Evolutionary conservation across 768 basidiomycete genomes (phyloP), one percentile per base, ranked within the genome.

Genomic region (Xerocomus potaroensis): DNA sequence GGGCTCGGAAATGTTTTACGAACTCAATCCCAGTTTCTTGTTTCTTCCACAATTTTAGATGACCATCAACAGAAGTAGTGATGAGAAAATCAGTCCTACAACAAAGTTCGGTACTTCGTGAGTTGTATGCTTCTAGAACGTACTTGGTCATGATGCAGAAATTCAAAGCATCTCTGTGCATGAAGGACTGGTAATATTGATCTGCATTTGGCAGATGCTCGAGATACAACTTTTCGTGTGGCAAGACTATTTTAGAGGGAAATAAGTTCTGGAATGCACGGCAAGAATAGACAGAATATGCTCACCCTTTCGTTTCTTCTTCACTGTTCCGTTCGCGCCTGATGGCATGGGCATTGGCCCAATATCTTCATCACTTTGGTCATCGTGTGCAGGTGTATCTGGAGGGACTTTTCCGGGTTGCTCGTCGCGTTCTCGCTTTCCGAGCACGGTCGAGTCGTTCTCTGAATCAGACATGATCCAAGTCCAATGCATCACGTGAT

Each of bases 31-130:
- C 95, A 6, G 74, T 65, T 18, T 93, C 88, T 70, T 96, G 93
- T 68, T 99, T 99, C 74, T 96, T 98, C 96, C 96, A 99, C n/a
- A 99, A 69, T 65, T 99, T 99, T 53, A 98, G 67, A 66, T 93
- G 87, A 2, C 96, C 96, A 62, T 98, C 96, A 9, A 92, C 68
- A 3, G 95, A 97, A 1, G 95, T 93, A 7, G 96, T 99, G 40
- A 99, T 76, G 34, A 98, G 61, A 60, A 97, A 99, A 47, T 92
- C 84, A 11, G 92, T 95, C 65, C 95, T 96, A 56, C 4, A 10
- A 26, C 3, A 22, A 34, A n/a, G 4, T 12, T 67, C 24, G 63
- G 53, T 18, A 3, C 15, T 9, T 11, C 4, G 12, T 12, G 26
- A 14, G 18, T 26, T 27, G 18, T 3, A 8, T 21, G 19, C 12